Percentiles rank a stretch among this genome's conserved stretches.
Conservation (phyloP, 139 green algal species). For the Chloropicon primus region DNA sequence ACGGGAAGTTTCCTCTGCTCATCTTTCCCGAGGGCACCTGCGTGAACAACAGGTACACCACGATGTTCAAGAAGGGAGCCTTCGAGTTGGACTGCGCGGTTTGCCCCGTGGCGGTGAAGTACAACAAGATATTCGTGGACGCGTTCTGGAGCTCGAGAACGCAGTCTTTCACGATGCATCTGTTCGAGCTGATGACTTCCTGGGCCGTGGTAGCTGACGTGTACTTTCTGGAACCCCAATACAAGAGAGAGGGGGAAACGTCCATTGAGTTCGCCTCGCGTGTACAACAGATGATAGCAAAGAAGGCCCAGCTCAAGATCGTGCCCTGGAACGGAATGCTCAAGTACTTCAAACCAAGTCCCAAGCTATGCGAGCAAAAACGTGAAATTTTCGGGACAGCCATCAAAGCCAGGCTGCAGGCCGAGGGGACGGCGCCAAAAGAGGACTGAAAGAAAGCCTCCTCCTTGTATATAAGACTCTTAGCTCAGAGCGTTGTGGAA, state of each 20-base stretch:
- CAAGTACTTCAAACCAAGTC: conserved; percentile 92
- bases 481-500: no score
- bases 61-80: conserved; percentile 96
- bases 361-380: background rate
- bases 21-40: conserved; percentile 99
- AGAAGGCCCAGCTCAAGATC: conserved; percentile 24
- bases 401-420: background rate
- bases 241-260: conserved; percentile 36
- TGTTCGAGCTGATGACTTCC: conserved; percentile 77
- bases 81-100: conserved; percentile 82
- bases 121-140: conserved; percentile 99
- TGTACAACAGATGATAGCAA: conserved; percentile 68
- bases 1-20: conserved; percentile 71
- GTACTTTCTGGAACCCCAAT: conserved; percentile 87
- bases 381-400: background rate
- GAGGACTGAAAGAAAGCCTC: no score
- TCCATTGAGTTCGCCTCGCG: conserved; percentile 70
- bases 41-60: conserved; percentile 99
- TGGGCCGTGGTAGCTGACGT: conserved; percentile 93
- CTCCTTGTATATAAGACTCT: no score
- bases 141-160: conserved; percentile 90
- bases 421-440: no score
- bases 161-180: conserved; percentile 82
- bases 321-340: conserved; percentile 94
- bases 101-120: conserved; percentile 95